Evolutionary conservation across 306 rosid species (phyloP).

Genomic region (Lupinus albus): DNA sequence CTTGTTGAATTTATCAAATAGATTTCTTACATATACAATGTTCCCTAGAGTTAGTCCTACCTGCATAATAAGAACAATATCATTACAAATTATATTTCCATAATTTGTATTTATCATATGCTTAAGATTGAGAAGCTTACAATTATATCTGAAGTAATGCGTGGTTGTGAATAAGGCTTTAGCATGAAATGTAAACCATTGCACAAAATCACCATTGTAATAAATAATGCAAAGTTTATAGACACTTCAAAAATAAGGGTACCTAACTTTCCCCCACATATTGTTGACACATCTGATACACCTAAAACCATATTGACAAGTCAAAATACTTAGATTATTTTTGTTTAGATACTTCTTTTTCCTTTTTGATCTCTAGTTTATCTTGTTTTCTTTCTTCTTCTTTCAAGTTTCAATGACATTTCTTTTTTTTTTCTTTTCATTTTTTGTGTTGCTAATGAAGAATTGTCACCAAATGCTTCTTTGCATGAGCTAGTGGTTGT

Average conservation of each 20-base stretch:
- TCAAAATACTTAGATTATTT: background rate
- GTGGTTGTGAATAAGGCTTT: slow-evolving; percentile 69
- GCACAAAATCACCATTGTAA: slow-evolving; percentile 63
- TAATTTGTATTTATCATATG: background rate
- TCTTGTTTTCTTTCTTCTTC: slow-evolving; percentile 22
- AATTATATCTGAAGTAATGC: slow-evolving; percentile 65
- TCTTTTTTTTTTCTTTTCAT: slow-evolving; percentile 1
- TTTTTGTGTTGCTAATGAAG: slow-evolving; percentile 31
- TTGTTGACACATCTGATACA: background rate
- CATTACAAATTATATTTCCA: background rate
- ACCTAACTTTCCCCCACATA: slow-evolving; percentile 51
- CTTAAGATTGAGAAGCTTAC: slow-evolving; percentile 48
- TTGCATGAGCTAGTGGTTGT: slow-evolving; percentile 45
- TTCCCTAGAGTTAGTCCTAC: slow-evolving; percentile 69
- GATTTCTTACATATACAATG: slow-evolving; percentile 45
- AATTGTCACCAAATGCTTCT: slow-evolving; percentile 35
- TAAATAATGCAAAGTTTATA: slow-evolving; percentile 48
- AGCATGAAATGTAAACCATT: slow-evolving; percentile 58
- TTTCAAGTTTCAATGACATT: slow-evolving; percentile 14
- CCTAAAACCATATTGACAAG: slow-evolving; percentile 27
- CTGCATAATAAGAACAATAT: slow-evolving; percentile 42
- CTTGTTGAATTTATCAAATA: slow-evolving; percentile 30
- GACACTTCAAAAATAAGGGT: slow-evolving; percentile 41
- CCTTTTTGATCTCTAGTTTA: background rate
- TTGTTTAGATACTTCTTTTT: background rate